Conservation (phyloP, 2,329 filamentous ascomycete species). For the Chaetomiaceae sp. region DNA sequence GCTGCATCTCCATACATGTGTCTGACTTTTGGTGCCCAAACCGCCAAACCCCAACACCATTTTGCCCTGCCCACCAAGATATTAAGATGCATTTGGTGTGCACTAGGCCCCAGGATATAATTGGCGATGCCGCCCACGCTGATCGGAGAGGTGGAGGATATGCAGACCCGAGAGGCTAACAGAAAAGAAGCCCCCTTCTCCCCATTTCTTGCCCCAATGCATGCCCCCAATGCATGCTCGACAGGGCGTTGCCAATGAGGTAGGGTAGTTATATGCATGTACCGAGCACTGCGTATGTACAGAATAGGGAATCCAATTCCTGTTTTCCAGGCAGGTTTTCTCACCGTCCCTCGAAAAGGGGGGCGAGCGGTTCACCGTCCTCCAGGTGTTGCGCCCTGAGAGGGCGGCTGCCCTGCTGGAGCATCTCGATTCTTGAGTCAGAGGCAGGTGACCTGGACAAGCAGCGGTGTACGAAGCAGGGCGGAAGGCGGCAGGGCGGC, state of each 20-base stretch:
- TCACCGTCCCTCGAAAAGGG: background rate
- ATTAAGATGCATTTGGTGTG: too few species aligned
- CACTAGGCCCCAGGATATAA: too few species aligned
- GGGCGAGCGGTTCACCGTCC: background rate
- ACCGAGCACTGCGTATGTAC: too few species aligned
- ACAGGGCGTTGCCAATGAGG: background rate
- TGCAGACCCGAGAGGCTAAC: constrained; percentile 6
- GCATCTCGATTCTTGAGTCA: background rate
- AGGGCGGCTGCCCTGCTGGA: background rate
- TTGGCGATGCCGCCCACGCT: constrained; percentile 2
- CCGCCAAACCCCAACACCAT: too few species aligned
- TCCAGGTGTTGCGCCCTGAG: constrained; percentile 1
- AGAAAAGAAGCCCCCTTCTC: too few species aligned
- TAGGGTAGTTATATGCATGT: background rate
- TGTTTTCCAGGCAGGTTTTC: background rate
- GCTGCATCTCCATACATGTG: too few species aligned
- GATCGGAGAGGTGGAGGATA: constrained; percentile 1
- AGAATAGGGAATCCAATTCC: background rate
- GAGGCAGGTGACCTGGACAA: constrained; percentile 10
- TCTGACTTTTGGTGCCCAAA: too few species aligned
- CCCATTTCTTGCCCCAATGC: too few species aligned
- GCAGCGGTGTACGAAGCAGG: constrained; percentile 10
- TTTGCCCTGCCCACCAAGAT: too few species aligned
- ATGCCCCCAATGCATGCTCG: too few species aligned
- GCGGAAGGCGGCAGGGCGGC: background rate